Conservation (phyloP, 306 rosid genomes). For the Dryas octopetala region DNA sequence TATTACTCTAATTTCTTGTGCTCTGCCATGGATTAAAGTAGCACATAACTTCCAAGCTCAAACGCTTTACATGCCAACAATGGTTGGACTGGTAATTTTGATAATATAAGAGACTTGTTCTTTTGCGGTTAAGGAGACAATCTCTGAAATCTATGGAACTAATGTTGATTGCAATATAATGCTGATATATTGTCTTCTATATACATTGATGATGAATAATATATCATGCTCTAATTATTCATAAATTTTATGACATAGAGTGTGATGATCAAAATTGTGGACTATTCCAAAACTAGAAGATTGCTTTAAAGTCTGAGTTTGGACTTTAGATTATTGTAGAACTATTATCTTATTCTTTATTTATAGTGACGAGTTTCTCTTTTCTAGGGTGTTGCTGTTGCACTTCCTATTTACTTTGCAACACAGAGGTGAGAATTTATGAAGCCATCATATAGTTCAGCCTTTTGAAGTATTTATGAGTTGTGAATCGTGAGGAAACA, state of each 20-base stretch:
- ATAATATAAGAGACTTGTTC: not conserved
- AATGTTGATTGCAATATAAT: not conserved
- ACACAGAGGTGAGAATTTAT: conserved; percentile 72
- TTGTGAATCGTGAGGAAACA: not conserved
- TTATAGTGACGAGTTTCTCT: conserved; percentile 8
- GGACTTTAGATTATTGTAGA: not conserved
- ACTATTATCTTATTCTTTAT: not conserved
- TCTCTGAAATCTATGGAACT: not conserved
- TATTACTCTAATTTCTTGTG: conserved; percentile 18
- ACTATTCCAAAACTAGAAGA: not conserved
- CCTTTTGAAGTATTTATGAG: not conserved
- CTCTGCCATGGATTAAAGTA: not conserved
- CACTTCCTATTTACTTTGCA: conserved; percentile 95
- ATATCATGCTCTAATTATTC: not conserved
- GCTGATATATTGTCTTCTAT: not conserved
- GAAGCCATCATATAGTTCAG: not conserved
- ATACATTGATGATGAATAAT: not conserved
- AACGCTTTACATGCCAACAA: not conserved
- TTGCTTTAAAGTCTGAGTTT: not conserved
- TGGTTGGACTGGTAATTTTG: not conserved
- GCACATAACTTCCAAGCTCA: not conserved
- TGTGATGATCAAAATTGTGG: conserved; percentile 1
- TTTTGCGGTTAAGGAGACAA: not conserved
- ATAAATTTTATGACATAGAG: not conserved
- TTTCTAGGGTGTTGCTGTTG: conserved; percentile 86